phyloP scores from a whole-genome alignment of 768 basidiomycete species.

The Tricholoma saponaceum region DNA sequence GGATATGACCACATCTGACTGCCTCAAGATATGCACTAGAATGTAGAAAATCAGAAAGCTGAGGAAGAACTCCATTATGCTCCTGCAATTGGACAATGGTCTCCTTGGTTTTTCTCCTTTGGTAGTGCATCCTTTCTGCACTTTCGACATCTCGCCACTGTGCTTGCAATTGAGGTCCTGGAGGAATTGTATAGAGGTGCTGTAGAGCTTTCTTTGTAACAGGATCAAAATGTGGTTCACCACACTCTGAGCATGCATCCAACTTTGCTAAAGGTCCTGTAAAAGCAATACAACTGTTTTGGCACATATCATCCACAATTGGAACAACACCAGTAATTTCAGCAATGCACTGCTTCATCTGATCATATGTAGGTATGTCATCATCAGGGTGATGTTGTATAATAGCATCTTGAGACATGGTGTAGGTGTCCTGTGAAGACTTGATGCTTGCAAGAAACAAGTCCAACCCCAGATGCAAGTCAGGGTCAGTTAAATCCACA shows the following conservation, averaged over 20 bases:
- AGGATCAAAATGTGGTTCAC: constrained; percentile 23
- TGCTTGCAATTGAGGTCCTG: constrained; percentile 42
- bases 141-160: constrained; percentile 17
- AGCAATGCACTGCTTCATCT: constrained; percentile 21
- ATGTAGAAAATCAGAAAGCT: constrained; percentile 21
- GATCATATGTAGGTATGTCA: constrained; percentile 25
- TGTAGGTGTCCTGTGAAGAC: constrained; percentile 22
- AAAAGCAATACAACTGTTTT: constrained; percentile 35
- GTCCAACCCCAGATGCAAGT: constrained; percentile 19
- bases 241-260: constrained; percentile 27
- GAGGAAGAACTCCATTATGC: constrained; percentile 5
- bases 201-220: constrained; percentile 20
- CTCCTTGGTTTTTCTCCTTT: constrained; percentile 14
- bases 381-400: constrained; percentile 13
- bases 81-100: constrained; percentile 4
- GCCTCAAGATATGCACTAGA: constrained; percentile 6
- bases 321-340: constrained; percentile 32
- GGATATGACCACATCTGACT: not conserved
- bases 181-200: constrained; percentile 32
- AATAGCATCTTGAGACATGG: constrained; percentile 13
- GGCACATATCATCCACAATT: constrained; percentile 37
- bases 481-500: constrained; percentile 12
- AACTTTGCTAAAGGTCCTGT: constrained; percentile 31
- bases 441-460: constrained; percentile 11
- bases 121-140: constrained; percentile 25